Conservation (phyloP, 345 rosid genomes). For the Salix udensis region DNA sequence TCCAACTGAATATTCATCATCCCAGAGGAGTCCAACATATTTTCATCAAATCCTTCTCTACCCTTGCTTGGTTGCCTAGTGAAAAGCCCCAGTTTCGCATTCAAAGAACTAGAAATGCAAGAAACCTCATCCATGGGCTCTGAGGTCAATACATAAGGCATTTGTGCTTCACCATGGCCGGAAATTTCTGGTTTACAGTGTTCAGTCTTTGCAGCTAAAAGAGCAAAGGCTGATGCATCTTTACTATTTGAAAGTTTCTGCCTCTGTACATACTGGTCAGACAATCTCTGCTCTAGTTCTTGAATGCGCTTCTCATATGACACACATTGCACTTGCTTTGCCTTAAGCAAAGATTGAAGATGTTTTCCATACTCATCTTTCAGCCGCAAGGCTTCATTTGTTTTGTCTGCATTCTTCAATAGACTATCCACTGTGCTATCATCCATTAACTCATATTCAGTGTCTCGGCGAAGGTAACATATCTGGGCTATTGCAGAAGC, state of each 20-base stretch:
- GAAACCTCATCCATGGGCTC: constrained; percentile 98
- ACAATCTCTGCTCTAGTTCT: constrained; percentile 83
- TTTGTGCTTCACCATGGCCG: constrained; percentile 39
- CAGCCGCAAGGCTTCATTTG: constrained; percentile 76
- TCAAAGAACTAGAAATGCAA: constrained; percentile 64
- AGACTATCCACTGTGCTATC: constrained; percentile 52
- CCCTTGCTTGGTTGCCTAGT: constrained; percentile 63
- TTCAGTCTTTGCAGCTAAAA: constrained; percentile 33
- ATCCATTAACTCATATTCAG: constrained; percentile 63
- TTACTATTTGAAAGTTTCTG: constrained; percentile 52
- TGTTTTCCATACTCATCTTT: constrained; percentile 77
- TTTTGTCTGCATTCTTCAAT: constrained; percentile 72
- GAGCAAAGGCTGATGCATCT: constrained; percentile 41
- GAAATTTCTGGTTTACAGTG: constrained; percentile 45
- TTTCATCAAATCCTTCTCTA: constrained; percentile 89
- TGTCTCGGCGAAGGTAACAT: constrained; percentile 61
- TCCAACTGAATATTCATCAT: constrained; percentile 65
- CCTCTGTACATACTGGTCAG: constrained; percentile 58
- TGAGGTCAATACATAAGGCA: constrained; percentile 45
- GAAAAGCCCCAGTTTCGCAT: constrained; percentile 47
- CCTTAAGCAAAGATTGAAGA: constrained; percentile 69
- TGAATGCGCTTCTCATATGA: constrained; percentile 91
- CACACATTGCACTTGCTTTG: constrained; percentile 67
- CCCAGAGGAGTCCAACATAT: constrained; percentile 89
- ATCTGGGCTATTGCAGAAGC: constrained; percentile 82